A percentile compares a stretch with the other conserved stretches of the same genome.
phyloP scores from a whole-genome alignment of 2,329 filamentous ascomycete species.

The Penicillium sp. region DNA sequence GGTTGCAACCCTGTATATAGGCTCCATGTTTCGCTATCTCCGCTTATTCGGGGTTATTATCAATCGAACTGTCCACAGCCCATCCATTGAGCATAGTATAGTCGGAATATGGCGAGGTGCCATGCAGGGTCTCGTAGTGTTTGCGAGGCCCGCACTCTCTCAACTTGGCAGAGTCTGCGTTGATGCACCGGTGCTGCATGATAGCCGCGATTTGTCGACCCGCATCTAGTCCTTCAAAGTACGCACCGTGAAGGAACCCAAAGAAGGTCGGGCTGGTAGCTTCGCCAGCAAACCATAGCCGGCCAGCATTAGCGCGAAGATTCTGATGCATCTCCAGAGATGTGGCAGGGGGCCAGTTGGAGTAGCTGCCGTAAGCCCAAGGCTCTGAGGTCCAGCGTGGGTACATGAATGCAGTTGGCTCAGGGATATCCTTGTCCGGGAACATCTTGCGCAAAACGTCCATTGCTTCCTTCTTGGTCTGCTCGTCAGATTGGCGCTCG shows the following conservation, averaged over 20 bases:
- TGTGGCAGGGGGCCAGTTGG: constrained; percentile 64
- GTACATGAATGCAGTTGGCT: constrained; percentile 60
- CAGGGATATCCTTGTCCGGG: constrained; percentile 53
- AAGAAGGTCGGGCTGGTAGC: constrained; percentile 62
- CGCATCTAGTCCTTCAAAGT: constrained; percentile 54
- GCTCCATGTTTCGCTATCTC: no score
- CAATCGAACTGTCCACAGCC: constrained; percentile 25
- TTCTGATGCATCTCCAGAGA: constrained; percentile 66
- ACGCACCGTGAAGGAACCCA: constrained; percentile 64
- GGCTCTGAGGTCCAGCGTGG: constrained; percentile 55
- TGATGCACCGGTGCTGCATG: constrained; percentile 20
- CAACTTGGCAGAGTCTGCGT: constrained; percentile 11
- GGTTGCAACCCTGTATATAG: neutral
- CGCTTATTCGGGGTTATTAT: constrained; percentile 20
- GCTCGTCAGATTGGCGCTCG: constrained; percentile 58
- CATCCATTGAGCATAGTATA: constrained; percentile 31
- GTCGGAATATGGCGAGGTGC: constrained; percentile 27
- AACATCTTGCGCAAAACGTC: constrained; percentile 61
- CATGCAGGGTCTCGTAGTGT: constrained; percentile 29
- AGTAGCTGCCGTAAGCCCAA: constrained; percentile 61
- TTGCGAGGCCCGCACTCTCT: constrained; percentile 20
- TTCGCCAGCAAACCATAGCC: constrained; percentile 65
- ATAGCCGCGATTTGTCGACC: constrained; percentile 37
- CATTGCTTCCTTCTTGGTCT: constrained; percentile 57
- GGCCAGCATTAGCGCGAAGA: constrained; percentile 60